Evolutionary conservation across 2,329 filamentous ascomycete genomes (phyloP).

Genomic region (Fusarium armeniacum): DNA sequence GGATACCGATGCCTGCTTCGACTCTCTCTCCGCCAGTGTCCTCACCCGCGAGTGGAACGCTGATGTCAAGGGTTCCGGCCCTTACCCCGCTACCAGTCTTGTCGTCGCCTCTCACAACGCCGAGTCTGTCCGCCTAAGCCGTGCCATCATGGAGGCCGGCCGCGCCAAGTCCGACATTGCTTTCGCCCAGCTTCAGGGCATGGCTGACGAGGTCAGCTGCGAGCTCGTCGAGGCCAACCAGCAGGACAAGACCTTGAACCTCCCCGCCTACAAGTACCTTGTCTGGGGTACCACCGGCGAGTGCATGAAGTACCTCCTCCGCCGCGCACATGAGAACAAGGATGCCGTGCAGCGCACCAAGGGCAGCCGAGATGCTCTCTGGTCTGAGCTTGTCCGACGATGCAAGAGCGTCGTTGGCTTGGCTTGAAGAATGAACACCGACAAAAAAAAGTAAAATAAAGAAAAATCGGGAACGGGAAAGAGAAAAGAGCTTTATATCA

Average conservation of each 20-base stretch:
- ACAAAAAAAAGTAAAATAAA: slow-evolving; percentile 3
- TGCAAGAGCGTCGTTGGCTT: slow-evolving; percentile 60
- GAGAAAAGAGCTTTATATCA: slow-evolving; percentile 44
- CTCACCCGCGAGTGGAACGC: slow-evolving; percentile 67
- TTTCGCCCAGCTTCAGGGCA: slow-evolving; percentile 85
- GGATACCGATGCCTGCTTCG: slow-evolving; percentile 79
- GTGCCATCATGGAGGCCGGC: slow-evolving; percentile 64
- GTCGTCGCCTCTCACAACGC: slow-evolving; percentile 89
- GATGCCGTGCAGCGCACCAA: slow-evolving; percentile 76
- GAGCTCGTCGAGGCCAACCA: slow-evolving; percentile 63
- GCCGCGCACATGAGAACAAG: slow-evolving; percentile 75
- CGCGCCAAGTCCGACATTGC: slow-evolving; percentile 58
- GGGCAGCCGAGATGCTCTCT: slow-evolving; percentile 73
- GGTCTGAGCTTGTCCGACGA: slow-evolving; percentile 71
- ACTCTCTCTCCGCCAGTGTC: slow-evolving; percentile 76
- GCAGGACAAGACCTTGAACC: slow-evolving; percentile 50
- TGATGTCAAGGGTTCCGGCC: slow-evolving; percentile 54
- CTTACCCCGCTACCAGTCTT: slow-evolving; percentile 72
- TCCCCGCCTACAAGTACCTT: slow-evolving; percentile 78
- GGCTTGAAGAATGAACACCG: slow-evolving; percentile 49
- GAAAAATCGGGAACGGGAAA: slow-evolving; percentile 20
- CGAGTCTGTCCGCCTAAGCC: slow-evolving; percentile 73
- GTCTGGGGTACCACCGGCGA: slow-evolving; percentile 80
- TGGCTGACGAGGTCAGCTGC: slow-evolving; percentile 93
- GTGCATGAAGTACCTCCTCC: slow-evolving; percentile 86